Evolutionary conservation across 106 monocot species (phyloP).

Genomic region (Acorus calamus): DNA sequence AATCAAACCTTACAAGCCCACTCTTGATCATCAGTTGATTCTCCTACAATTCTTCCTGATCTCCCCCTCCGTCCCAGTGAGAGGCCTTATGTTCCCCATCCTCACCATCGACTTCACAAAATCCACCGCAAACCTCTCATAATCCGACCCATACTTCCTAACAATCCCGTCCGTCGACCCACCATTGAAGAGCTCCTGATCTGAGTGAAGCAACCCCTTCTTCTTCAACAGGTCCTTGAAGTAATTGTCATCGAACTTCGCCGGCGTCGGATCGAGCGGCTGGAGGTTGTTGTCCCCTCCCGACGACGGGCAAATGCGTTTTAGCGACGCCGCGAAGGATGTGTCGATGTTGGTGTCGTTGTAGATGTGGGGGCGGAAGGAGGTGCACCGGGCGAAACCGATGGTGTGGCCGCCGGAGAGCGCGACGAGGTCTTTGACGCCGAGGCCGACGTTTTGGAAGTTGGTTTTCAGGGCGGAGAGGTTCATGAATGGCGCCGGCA

Average conservation of each 20-base stretch:
- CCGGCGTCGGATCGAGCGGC: conserved; percentile 14
- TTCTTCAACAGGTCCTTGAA: conserved; percentile 12
- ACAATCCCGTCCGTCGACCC: conserved; percentile 15
- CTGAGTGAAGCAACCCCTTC: conserved; percentile 24
- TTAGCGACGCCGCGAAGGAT: conserved; percentile 2
- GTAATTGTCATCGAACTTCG: conserved; percentile 19
- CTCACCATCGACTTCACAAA: conserved; percentile 28
- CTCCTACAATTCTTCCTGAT: conserved; percentile 16
- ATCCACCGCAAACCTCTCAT: conserved; percentile 12
- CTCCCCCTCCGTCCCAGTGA: conserved; percentile 18
- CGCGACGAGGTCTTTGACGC: conserved; percentile 9
- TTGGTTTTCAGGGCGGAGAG: conserved; percentile 5
- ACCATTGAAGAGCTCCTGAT: conserved; percentile 30
- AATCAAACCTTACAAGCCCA: too few species aligned
- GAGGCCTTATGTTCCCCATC: conserved; percentile 19
- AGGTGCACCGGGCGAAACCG: conserved; percentile 15
- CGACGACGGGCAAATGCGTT: conserved; percentile 5
- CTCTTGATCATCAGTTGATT: conserved; percentile 7
- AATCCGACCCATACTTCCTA: conserved; percentile 10
- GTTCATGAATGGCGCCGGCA: conserved; percentile 6
- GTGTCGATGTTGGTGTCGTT: conserved; percentile 25
- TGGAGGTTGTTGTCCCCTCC: conserved; percentile 12
- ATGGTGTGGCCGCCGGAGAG: conserved; percentile 28
- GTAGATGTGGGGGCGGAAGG: conserved; percentile 21
- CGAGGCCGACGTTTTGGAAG: conserved; percentile 20